Evolutionary conservation across 352 stramenopile species (phyloP).

Genomic region (Thalassiosira hispida): DNA sequence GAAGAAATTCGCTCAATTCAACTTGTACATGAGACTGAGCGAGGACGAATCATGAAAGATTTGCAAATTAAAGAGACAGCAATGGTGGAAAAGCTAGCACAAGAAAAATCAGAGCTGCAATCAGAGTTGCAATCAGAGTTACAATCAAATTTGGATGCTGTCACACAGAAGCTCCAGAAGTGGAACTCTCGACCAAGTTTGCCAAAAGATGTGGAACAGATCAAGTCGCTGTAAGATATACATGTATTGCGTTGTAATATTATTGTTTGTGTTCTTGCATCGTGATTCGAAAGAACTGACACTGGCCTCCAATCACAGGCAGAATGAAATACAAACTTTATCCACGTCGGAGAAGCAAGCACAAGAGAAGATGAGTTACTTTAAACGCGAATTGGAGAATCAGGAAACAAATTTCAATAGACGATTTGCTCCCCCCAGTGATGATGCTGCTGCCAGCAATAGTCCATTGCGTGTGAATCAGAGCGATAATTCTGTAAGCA

Average conservation of each 20-base stretch:
- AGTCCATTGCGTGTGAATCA: conserved; percentile 34
- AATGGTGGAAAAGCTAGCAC: conserved; percentile 24
- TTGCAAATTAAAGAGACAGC: conserved; percentile 29
- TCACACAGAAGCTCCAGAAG: conserved; percentile 18
- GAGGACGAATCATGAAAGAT: conserved; percentile 10
- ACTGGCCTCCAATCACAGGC: conserved; percentile 11
- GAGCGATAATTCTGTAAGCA: conserved; percentile 9
- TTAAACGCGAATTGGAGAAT: conserved; percentile 39
- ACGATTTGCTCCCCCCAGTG: background rate
- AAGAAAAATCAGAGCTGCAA: conserved; percentile 29
- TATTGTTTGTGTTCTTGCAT: conserved; percentile 5
- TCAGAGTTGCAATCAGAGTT: conserved; percentile 14
- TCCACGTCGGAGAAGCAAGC: conserved; percentile 14
- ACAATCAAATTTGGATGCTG: conserved; percentile 10
- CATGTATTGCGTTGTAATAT: background rate
- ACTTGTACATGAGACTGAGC: conserved; percentile 29
- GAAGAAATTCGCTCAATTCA: conserved; percentile 33
- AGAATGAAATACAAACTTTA: conserved; percentile 34
- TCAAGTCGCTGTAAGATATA: conserved; percentile 39
- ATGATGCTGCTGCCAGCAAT: background rate
- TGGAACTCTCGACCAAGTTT: conserved; percentile 25
- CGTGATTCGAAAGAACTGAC: background rate
- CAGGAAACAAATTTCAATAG: conserved; percentile 36
- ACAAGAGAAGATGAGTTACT: conserved; percentile 34
- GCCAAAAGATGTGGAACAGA: conserved; percentile 17